Evolutionary conservation across 805 yeast species (phyloP).

Genomic region (Candida palmyrensis): DNA sequence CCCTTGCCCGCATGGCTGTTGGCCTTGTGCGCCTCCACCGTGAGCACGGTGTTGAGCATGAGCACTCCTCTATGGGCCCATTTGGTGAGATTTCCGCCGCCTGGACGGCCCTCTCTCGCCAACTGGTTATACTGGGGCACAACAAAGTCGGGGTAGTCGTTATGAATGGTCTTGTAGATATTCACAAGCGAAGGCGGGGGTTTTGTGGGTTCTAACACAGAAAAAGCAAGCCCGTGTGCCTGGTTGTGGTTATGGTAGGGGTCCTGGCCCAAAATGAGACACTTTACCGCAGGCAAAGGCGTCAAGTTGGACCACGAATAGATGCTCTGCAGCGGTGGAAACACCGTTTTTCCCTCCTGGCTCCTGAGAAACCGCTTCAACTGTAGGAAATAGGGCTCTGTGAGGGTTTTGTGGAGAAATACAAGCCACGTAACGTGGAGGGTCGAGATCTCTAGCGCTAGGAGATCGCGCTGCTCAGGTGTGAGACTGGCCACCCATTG

Average conservation of each 20-base stretch:
- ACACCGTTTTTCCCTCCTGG: conserved; percentile 50
- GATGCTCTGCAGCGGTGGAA: conserved; percentile 73
- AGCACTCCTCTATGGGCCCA: conserved; percentile 92
- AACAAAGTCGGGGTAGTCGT: conserved; percentile 62
- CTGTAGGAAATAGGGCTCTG: conserved; percentile 77
- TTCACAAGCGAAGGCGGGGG: conserved; percentile 83
- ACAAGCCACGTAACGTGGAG: conserved; percentile 78
- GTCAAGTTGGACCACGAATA: conserved; percentile 92
- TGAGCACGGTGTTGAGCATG: conserved; percentile 79
- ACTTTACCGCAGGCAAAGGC: conserved; percentile 67
- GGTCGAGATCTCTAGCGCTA: conserved; percentile 62
- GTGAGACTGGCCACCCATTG: conserved; percentile 47
- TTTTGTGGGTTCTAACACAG: conserved; percentile 75
- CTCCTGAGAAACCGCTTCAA: conserved; percentile 58
- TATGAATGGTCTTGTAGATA: conserved; percentile 72
- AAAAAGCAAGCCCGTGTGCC: conserved; percentile 95
- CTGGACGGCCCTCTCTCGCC: conserved; percentile 22
- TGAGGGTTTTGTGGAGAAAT: conserved; percentile 61
- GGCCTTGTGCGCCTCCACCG: conserved; percentile 90
- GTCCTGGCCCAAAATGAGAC: conserved; percentile 88
- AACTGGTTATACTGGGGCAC: conserved; percentile 40
- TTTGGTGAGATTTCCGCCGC: conserved; percentile 62
- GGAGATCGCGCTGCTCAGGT: conserved; percentile 44
- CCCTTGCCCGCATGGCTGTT: conserved; percentile 88
- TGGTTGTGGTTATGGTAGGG: conserved; percentile 92